Conservation (phyloP, 2,329 filamentous ascomycete genomes). For the Aureobasidium uvarum region DNA sequence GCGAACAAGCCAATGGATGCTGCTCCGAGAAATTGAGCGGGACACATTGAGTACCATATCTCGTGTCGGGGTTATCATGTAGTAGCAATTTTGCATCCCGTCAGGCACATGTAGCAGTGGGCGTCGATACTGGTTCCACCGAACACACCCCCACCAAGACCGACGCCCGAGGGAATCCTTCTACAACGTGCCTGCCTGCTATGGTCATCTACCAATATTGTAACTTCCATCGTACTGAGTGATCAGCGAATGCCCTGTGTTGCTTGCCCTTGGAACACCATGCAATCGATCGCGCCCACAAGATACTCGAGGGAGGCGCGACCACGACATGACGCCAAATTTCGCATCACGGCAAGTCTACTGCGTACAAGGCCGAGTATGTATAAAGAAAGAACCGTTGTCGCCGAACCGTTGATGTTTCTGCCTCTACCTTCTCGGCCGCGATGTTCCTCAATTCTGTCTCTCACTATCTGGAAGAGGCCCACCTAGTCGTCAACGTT, state of each 20-base stretch:
- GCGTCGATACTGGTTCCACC: background rate
- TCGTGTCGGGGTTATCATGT: background rate
- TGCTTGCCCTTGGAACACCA: background rate
- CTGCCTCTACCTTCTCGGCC: background rate
- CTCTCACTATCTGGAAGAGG: background rate
- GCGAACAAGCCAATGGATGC: background rate
- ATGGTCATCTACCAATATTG: slow-evolving; percentile 2
- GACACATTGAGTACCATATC: background rate
- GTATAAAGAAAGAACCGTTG: background rate
- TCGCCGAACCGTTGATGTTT: background rate
- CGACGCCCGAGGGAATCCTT: slow-evolving; percentile 1
- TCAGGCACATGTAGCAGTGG: too few relatives aligned
- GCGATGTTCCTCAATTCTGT: background rate
- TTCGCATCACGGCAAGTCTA: background rate
- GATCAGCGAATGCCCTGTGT: background rate
- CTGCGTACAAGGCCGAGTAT: background rate
- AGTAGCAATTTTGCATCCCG: background rate
- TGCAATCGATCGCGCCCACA: too few relatives aligned
- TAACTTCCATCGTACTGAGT: background rate
- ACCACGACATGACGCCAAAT: background rate
- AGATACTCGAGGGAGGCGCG: background rate
- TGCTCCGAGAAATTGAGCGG: background rate
- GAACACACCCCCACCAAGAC: background rate
- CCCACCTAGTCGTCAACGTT: slow-evolving; percentile 1
- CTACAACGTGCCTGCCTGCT: slow-evolving; percentile 5